Evolutionary conservation across 1,139 yeast species (phyloP).

Genomic region (Candida sp.): DNA sequence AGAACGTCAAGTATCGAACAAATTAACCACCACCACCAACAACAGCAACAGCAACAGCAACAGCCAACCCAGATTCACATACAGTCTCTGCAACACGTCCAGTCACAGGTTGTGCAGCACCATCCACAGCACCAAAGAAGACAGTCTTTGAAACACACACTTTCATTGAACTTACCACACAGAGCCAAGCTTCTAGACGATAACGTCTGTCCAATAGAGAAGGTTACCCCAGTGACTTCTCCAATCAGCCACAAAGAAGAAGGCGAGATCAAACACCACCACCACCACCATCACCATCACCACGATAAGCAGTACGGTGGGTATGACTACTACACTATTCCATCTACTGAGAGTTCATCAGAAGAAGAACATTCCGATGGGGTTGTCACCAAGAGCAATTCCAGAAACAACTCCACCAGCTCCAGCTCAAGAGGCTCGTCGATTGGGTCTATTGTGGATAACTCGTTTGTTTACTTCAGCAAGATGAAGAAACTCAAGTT

Average conservation of each 20-base stretch:
- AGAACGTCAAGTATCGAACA: not conserved
- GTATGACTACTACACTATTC: conserved; percentile 16
- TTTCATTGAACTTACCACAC: not conserved
- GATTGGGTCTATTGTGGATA: conserved; percentile 12
- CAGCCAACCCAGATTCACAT: not conserved
- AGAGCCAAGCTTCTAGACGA: not conserved
- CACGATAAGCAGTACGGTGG: conserved; percentile 7
- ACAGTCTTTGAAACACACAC: not conserved
- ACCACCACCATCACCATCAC: conserved; percentile 4
- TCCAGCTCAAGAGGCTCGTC: conserved; percentile 11
- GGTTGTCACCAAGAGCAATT: not conserved
- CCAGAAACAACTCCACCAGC: conserved; percentile 13
- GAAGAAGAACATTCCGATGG: conserved; percentile 2
- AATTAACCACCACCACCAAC: not conserved
- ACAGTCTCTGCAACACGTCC: not conserved
- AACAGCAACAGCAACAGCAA: not conserved
- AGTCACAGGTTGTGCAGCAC: not conserved
- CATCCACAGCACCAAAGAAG: not conserved
- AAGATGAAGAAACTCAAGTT: conserved; percentile 15
- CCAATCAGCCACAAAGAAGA: not conserved
- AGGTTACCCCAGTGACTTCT: not conserved
- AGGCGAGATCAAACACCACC: not conserved
- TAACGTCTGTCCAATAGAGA: conserved; percentile 2
- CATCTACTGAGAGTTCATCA: conserved; percentile 9
- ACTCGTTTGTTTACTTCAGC: conserved; percentile 11